Base-by-base conservation (phyloP, 352 stramenopile genomes). In the Globisporangium nodosum region DNA sequence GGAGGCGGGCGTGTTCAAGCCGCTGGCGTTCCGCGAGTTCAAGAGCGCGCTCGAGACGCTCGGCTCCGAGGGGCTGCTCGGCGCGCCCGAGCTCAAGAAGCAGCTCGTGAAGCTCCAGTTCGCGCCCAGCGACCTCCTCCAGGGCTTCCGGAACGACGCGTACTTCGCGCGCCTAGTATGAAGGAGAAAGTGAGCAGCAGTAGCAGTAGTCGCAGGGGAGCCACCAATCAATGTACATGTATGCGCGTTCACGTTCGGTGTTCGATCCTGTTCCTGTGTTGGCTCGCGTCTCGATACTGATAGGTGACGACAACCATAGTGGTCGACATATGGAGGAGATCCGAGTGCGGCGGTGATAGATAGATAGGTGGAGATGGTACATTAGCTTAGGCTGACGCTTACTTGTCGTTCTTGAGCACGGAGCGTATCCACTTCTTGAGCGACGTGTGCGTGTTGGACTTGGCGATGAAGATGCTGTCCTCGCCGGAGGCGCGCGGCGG, bases 151-250 rank as follows among this genome's bases (percentile, higher is more conserved):
- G 43, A 76, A 78, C 57, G 81, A 94, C 53, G 53, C 71, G 27
- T 94, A 82, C 72, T 92, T 94, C 59, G 76, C 80, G 21, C 68
- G 80, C 12, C 69, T 94, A 48, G 68, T 91, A 40, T 91, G 82
- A 37, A 35, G 15, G 45, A 48, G 2, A 2, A 30, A 54, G 18
- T n/a, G 31, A 5, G n/a, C 15, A 51, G 48, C 21, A 52, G 12
- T 46, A 16, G 40, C 13, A 46, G 5, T 18, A n/a, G 13, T 5
- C 4, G 40, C 12, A 20, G 40, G 40, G 16, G 13, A n/a, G 40
- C 13, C 4, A 6, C 40, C 40, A 20, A 46, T 18, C 13, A 43
- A 18, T 43, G 39, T 43, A 43, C 39, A 43, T 43, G 39, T 43
- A 43, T 43, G 11, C 13, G 39, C 12, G 33, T 39, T 39, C 33